Percentiles rank a stretch among this genome's conserved stretches.
These are phyloP conservation scores for Viola odorata DNA, from an alignment of 345 rosid genomes.

Conservation along the genomic window DNA sequence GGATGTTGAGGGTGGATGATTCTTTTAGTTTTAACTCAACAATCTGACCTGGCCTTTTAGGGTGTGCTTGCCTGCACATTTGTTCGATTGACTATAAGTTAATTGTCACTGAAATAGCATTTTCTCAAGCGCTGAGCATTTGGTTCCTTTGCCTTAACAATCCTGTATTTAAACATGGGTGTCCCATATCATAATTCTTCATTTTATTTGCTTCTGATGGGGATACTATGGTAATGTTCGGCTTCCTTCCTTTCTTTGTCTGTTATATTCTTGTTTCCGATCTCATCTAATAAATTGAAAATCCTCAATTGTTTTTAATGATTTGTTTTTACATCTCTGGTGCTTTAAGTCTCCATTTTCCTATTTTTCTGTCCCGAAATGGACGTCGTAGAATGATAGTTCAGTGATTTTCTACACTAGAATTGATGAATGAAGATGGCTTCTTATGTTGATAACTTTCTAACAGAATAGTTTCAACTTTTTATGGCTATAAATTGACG, in stretches of 20 bases:
- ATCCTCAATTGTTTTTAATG: too few relatives aligned
- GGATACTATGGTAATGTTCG: constrained; percentile 7
- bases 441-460: too few relatives aligned
- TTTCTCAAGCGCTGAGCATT: constrained; percentile 16
- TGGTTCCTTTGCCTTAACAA: constrained; percentile 18
- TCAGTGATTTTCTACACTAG: too few relatives aligned
- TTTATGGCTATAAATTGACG: too few relatives aligned
- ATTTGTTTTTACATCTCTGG: too few relatives aligned
- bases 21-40: constrained; percentile 22
- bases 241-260: not conserved
- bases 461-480: too few relatives aligned
- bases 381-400: too few relatives aligned
- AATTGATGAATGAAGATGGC: too few relatives aligned
- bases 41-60: constrained; percentile 25
- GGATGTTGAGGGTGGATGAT: constrained; percentile 59
- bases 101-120: constrained; percentile 21
- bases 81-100: constrained; percentile 29
- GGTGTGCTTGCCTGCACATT: constrained; percentile 27
- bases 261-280: too few relatives aligned
- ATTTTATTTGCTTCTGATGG: constrained; percentile 19
- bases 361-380: too few relatives aligned
- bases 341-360: too few relatives aligned
- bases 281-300: too few relatives aligned
- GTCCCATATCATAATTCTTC: constrained; percentile 13
- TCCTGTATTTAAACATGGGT: constrained; percentile 16